Evolutionary conservation across 352 stramenopile genomes (phyloP).

Genomic region (Globisporangium camurandrum): DNA sequence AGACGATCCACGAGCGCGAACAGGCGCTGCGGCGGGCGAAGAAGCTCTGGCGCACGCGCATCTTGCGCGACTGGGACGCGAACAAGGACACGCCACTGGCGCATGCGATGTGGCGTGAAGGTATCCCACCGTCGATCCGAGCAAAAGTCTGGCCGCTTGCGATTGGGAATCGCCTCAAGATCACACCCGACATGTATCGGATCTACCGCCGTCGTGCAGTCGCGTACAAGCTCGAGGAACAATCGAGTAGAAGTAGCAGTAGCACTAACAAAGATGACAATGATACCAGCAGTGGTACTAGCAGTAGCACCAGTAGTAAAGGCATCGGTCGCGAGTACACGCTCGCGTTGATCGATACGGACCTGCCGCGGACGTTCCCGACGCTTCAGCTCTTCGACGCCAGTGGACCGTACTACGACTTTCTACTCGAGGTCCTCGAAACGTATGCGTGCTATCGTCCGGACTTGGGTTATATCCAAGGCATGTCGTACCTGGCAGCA

Average conservation of each 20-base stretch:
- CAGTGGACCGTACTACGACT: slow-evolving; percentile 68
- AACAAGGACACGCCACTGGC: slow-evolving; percentile 65
- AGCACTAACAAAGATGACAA: too few species aligned
- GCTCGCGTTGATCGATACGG: slow-evolving; percentile 76
- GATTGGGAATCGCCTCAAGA: slow-evolving; percentile 81
- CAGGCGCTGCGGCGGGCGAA: slow-evolving; percentile 76
- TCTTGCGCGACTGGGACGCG: slow-evolving; percentile 72
- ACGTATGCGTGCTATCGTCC: slow-evolving; percentile 84
- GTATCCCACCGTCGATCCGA: slow-evolving; percentile 77
- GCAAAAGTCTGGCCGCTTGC: slow-evolving; percentile 76
- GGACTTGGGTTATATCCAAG: slow-evolving; percentile 86
- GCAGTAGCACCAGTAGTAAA: slow-evolving; percentile 17
- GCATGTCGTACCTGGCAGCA: slow-evolving; percentile 85
- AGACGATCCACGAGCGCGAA: slow-evolving; percentile 69
- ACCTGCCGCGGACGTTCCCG: slow-evolving; percentile 81
- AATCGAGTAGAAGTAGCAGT: too few species aligned
- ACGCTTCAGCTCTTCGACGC: slow-evolving; percentile 73
- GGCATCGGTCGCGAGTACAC: slow-evolving; percentile 70
- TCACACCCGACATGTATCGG: slow-evolving; percentile 83
- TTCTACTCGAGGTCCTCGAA: slow-evolving; percentile 73
- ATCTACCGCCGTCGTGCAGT: slow-evolving; percentile 65
- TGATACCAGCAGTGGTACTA: too few species aligned
- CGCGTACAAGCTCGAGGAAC: slow-evolving; percentile 51
- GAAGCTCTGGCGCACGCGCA: slow-evolving; percentile 74
- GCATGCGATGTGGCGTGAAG: slow-evolving; percentile 73